These are phyloP conservation scores for Triticum aestivum DNA, from an alignment of 176 grass and related monocot genomes.

Conservation along the genomic window DNA sequence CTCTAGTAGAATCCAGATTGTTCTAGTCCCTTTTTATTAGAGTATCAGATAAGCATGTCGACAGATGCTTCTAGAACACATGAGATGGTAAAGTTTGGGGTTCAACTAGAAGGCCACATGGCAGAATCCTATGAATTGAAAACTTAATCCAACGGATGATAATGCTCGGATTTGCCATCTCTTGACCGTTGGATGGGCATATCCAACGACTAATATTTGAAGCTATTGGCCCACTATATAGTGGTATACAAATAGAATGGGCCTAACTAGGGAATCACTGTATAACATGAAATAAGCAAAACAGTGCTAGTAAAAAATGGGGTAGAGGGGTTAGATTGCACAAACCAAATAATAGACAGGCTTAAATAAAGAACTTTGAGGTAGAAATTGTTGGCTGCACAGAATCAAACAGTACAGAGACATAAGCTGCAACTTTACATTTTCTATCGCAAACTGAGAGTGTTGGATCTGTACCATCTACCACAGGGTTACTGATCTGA, in stretches of 20 bases:
- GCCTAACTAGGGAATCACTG: neutral
- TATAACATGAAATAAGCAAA: neutral
- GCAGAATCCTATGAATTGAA: no score
- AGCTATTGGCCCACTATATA: no score
- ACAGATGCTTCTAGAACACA: no score
- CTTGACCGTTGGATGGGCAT: no score
- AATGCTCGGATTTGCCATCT: no score
- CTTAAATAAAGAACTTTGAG: neutral
- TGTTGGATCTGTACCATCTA: neutral
- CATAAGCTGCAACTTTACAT: neutral
- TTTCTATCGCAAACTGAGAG: neutral
- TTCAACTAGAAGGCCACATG: no score
- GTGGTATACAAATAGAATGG: neutral
- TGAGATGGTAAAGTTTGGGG: no score
- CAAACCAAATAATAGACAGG: neutral
- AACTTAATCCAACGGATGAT: no score
- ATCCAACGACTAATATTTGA: no score
- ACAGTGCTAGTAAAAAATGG: neutral
- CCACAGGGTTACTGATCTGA: neutral
- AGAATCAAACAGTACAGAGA: neutral
- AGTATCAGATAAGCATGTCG: no score
- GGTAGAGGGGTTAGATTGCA: neutral
- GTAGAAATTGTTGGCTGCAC: neutral
- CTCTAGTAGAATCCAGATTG: no score
- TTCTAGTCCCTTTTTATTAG: no score